Percentiles rank a stretch among this genome's conserved stretches.
These are phyloP conservation scores for Gossypium bickii DNA, from an alignment of 345 rosid species.

Conservation along the genomic window DNA sequence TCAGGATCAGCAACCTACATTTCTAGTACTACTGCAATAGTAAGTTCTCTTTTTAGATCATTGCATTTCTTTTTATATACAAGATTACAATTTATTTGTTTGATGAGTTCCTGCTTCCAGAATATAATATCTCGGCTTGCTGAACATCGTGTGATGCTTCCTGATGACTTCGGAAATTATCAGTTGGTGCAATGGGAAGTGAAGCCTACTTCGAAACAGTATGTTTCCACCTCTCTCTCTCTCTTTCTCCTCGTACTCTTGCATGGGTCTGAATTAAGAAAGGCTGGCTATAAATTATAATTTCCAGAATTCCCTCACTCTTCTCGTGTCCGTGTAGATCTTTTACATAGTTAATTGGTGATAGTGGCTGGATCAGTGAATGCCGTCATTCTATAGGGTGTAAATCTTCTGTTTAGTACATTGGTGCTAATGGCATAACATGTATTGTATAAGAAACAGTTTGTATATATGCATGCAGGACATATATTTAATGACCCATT, in stretches of 20 bases:
- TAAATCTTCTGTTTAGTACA: too few species aligned
- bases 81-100: constrained; percentile 14
- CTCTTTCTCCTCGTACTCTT: background rate
- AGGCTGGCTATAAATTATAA: too few species aligned
- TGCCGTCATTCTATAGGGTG: too few species aligned
- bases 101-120: constrained; percentile 34
- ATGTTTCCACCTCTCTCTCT: constrained; percentile 7
- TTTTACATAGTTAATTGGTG: too few species aligned
- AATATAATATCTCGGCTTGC: constrained; percentile 56
- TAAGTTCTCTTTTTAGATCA: constrained; percentile 21
- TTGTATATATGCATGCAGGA: background rate
- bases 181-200: constrained; percentile 57
- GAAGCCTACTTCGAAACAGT: constrained; percentile 48
- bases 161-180: constrained; percentile 59
- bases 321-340: too few species aligned
- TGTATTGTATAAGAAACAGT: too few species aligned
- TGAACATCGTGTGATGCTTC: constrained; percentile 62
- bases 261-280: background rate
- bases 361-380: too few species aligned
- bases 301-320: too few species aligned
- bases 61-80: background rate
- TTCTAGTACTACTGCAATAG: constrained; percentile 61
- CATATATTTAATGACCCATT: too few species aligned
- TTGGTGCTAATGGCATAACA: too few species aligned
- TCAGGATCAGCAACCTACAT: constrained; percentile 42